Base-by-base conservation (phyloP, 352 stramenopile genomes). In the Pythium brachiatum region DNA sequence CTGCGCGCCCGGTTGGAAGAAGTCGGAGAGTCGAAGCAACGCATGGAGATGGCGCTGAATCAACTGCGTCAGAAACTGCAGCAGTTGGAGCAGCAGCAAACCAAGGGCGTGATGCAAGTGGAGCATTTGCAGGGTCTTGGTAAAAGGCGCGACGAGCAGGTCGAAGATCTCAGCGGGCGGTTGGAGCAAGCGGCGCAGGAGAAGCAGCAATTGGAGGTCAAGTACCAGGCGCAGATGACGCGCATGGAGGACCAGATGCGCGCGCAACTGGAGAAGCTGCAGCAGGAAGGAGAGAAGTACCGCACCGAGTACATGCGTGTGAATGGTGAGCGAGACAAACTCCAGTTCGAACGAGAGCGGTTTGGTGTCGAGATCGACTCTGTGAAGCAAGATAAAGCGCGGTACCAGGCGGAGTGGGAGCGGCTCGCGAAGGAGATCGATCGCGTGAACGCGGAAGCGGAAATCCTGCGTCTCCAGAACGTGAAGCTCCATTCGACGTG, bases 201-300 rank as follows among this genome's bases (percentile, higher is more conserved):
- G 50, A 85, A 85, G 48, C 72, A 82, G 50, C 53, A 63, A 1
- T 39, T 69, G 29, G 77, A 89, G 41, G 61, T 53, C 27, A 73
- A 73, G 13, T 81, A 74, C 29, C 72, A 87, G 64, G 51, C 55
- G 12, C 81, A 86, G 53, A 44, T 80, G 15, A 83, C 86, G 65
- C 56, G 66, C 6, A 86, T 88, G 73, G 81, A 90, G n/a, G 76
- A 84, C 26, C 73, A 88, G 50, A 72, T 88, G 63, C 69, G 82
- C 25, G 48, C 64, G 13, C 72, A 85, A 46, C 64, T 88, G 46
- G 62, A 86, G 31, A 70, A 81, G 61, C 48, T 87, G 11, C 69
- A 81, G 21, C 62, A 75, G 9, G 78, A 90, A 48, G 77, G 71
- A 38, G 78, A 88, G 21, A 88, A 76, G 58, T 84, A 86, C 18